phyloP scores from a whole-genome alignment of 1,284 basidiomycete species.

The Austroboletus olivaceoglutinosus region DNA sequence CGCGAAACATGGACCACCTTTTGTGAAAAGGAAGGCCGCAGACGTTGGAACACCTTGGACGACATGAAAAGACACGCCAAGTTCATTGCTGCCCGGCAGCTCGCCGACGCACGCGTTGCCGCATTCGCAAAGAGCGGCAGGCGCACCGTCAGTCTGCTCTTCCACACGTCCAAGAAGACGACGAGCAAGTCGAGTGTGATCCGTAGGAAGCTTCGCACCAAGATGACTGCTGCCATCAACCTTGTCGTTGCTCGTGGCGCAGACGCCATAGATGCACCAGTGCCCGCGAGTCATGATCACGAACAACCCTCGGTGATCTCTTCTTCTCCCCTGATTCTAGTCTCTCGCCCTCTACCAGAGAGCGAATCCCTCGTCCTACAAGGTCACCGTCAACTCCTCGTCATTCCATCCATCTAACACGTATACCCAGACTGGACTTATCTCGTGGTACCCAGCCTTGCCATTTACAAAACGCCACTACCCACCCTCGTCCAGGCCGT shows the following conservation, averaged over 20 bases:
- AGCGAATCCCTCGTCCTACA: constrained; percentile 7
- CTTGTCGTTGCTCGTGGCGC: constrained; percentile 25
- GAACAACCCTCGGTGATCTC: not conserved
- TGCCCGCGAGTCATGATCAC: not conserved
- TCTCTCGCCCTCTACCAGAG: constrained; percentile 4
- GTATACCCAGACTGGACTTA: constrained; percentile 29
- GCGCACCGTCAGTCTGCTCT: too few relatives aligned
- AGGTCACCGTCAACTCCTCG: constrained; percentile 14
- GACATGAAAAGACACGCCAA: too few relatives aligned
- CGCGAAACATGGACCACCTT: not conserved
- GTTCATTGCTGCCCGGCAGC: too few relatives aligned
- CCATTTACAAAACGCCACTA: constrained; percentile 25
- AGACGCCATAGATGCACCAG: constrained; percentile 3
- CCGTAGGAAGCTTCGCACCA: constrained; percentile 25
- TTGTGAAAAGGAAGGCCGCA: not conserved
- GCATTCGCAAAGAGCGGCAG: too few relatives aligned
- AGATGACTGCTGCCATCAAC: constrained; percentile 22
- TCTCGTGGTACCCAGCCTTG: constrained; percentile 24
- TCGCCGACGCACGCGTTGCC: too few relatives aligned
- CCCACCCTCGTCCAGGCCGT: constrained; percentile 22
- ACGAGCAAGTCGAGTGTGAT: constrained; percentile 29
- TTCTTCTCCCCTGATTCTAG: constrained; percentile 5
- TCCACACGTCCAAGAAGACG: constrained; percentile 26
- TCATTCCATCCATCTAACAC: constrained; percentile 1
- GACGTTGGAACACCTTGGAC: too few relatives aligned